Base-by-base conservation (phyloP, 1,284 basidiomycete genomes). In the Austroboletus niveus region DNA sequence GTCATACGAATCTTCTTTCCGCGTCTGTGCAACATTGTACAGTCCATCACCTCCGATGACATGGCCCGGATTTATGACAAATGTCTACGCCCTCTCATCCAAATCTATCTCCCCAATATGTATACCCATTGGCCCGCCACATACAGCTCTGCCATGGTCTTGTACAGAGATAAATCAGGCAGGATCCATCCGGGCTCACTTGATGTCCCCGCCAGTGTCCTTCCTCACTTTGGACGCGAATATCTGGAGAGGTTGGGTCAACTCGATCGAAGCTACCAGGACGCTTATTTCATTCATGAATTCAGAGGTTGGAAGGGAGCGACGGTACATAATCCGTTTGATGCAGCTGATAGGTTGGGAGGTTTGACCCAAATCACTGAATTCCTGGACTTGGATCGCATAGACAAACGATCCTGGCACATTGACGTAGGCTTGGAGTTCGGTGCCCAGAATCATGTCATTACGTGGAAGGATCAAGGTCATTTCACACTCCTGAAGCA, bases 241-340 rank as follows among this genome's bases (percentile, higher is more conserved):
- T 39, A 39, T 17, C 15, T 39, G 15, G n/a, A 8, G 7, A 17
- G n/a, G 5, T 11, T 39, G 3, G 7, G 11, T 4, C 9, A 3
- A 1, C n/a, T 52, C 2, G 3, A 29, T 3, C 45, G 47, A 0
- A 42, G 46, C 2, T 60, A 60, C 6, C 10, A 1, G 0, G 49
- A 55, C 20, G 49, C 58, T 0, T 58, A 60, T n/a, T 60, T 60
- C 22, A 45, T 27, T 1, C 58, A 60, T 29, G 52, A 60, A 34
- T 35, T 60, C 1, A 31, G 29, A 4, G 49, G 58, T 6, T 58
- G 52, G 52, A 59, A 55, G 22, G 47, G 4, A 0, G 48, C 42
- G 0, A 61, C 42, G 0, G 39, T 50, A 2, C 58, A 60, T 3
- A 45, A 56, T 12, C 27, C 36, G 5, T 4, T 5, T 15, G 14